Percentiles rank a stretch among this genome's conserved stretches.
These are phyloP conservation scores for Phaeosphaeriaceae sp. DNA, from an alignment of 2,329 filamentous ascomycete species.

Conservation along the genomic window DNA sequence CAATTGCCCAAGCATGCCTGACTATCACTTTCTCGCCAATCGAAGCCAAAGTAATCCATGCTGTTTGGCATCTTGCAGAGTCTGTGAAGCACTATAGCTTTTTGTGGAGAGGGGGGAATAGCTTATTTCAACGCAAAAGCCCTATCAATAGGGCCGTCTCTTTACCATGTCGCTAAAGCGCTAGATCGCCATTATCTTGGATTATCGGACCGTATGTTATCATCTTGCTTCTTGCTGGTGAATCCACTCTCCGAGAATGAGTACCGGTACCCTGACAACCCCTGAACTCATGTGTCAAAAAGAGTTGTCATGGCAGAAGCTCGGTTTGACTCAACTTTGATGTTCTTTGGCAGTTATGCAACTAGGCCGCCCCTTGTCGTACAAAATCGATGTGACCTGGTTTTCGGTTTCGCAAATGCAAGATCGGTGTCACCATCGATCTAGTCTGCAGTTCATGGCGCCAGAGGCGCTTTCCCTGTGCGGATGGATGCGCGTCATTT, in stretches of 20 bases:
- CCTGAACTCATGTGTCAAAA: neutral
- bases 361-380: conserved; percentile 32
- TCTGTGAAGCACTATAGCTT: too few relatives aligned
- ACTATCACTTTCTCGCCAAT: neutral
- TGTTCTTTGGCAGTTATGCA: conserved; percentile 14
- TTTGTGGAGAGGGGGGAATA: too few relatives aligned
- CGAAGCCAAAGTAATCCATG: too few relatives aligned
- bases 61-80: too few relatives aligned
- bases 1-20: neutral
- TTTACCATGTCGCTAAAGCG: too few relatives aligned
- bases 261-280: neutral
- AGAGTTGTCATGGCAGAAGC: conserved; percentile 2
- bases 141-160: too few relatives aligned
- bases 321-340: conserved; percentile 16
- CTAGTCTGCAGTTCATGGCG: conserved; percentile 35
- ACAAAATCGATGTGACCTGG: conserved; percentile 45
- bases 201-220: too few relatives aligned
- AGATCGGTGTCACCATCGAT: conserved; percentile 44
- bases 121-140: too few relatives aligned
- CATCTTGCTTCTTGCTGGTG: too few relatives aligned
- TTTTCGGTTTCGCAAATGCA: conserved; percentile 46
- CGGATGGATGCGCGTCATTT: conserved; percentile 41
- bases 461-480: conserved; percentile 37
- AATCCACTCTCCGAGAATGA: too few relatives aligned
- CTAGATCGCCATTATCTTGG: too few relatives aligned